These are phyloP conservation scores for Chamaecrista fasciculata DNA, from an alignment of 306 rosid genomes.

Conservation along the genomic window DNA sequence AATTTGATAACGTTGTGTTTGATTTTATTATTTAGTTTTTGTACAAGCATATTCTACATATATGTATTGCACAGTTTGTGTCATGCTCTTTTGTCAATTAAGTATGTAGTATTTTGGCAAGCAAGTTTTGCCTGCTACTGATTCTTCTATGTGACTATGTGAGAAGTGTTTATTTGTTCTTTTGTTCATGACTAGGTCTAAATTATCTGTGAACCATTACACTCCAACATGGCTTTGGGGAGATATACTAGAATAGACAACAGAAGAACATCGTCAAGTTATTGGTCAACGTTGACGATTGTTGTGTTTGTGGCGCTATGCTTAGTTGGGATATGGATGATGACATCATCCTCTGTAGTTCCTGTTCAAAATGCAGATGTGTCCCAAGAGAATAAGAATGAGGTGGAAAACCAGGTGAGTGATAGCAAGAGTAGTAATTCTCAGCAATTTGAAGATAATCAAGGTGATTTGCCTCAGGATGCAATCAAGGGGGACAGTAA, in stretches of 20 bases:
- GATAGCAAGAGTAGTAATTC: conserved; percentile 40
- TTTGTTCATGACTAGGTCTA: conserved; percentile 33
- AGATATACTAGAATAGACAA: conserved; percentile 72
- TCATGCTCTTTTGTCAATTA: background rate
- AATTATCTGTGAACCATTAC: conserved; percentile 25
- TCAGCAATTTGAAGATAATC: conserved; percentile 69
- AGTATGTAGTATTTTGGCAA: background rate
- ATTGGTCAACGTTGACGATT: conserved; percentile 81
- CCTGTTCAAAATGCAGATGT: conserved; percentile 72
- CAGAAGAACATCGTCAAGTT: conserved; percentile 58
- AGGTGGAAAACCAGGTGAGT: conserved; percentile 40
- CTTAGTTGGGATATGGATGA: conserved; percentile 93
- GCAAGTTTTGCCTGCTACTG: conserved; percentile 2
- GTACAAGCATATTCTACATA: background rate
- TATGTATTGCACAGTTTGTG: conserved; percentile 1
- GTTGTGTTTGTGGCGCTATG: conserved; percentile 84
- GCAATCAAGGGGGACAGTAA: conserved; percentile 54
- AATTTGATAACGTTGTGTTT: conserved; percentile 3
- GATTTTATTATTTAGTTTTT: background rate
- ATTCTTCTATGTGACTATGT: background rate
- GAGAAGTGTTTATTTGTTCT: conserved; percentile 27
- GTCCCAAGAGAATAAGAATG: conserved; percentile 52
- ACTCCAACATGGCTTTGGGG: conserved; percentile 61
- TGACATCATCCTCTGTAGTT: conserved; percentile 83
- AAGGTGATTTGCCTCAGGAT: conserved; percentile 74